A percentile compares a stretch with the other conserved stretches of the same genome.
phyloP scores from a whole-genome alignment of 805 yeast genomes.

The Cyberlindnera mississippiensis region DNA sequence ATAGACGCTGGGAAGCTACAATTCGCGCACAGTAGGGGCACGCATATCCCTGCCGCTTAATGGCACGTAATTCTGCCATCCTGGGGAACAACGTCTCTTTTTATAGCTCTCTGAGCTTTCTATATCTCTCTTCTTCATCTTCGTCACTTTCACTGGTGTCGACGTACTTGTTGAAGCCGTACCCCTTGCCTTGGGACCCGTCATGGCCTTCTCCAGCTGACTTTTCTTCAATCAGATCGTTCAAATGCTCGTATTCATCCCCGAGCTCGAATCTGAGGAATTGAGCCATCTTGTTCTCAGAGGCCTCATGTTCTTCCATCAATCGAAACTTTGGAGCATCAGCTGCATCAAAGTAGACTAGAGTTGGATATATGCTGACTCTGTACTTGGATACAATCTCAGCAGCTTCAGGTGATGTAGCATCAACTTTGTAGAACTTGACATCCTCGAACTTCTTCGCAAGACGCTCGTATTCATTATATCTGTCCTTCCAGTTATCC shows the following conservation, averaged over 20 bases:
- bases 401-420: slow-evolving; percentile 26
- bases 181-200: slow-evolving; percentile 1
- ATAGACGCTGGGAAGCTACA: neutral
- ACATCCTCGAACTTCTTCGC: slow-evolving; percentile 25
- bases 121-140: slow-evolving; percentile 20
- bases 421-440: slow-evolving; percentile 33
- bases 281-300: slow-evolving; percentile 26
- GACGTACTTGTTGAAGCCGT: slow-evolving; percentile 16
- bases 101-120: slow-evolving; percentile 23
- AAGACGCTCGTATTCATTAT: slow-evolving; percentile 31
- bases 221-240: slow-evolving; percentile 13
- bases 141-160: slow-evolving; percentile 17
- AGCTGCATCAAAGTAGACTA: slow-evolving; percentile 24
- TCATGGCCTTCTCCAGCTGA: slow-evolving; percentile 17
- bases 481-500: slow-evolving; percentile 30
- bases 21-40: neutral
- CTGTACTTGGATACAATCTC: slow-evolving; percentile 27
- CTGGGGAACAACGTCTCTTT: too few species aligned
- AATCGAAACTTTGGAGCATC: slow-evolving; percentile 14
- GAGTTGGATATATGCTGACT: slow-evolving; percentile 31
- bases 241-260: slow-evolving; percentile 9
- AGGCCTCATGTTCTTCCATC: slow-evolving; percentile 18
- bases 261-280: slow-evolving; percentile 29
- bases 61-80: too few species aligned
- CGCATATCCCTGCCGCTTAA: too few species aligned